These are phyloP conservation scores for Gigaspora rosea DNA, from an alignment of 192 early-diverging fungal species.

Conservation along the genomic window DNA sequence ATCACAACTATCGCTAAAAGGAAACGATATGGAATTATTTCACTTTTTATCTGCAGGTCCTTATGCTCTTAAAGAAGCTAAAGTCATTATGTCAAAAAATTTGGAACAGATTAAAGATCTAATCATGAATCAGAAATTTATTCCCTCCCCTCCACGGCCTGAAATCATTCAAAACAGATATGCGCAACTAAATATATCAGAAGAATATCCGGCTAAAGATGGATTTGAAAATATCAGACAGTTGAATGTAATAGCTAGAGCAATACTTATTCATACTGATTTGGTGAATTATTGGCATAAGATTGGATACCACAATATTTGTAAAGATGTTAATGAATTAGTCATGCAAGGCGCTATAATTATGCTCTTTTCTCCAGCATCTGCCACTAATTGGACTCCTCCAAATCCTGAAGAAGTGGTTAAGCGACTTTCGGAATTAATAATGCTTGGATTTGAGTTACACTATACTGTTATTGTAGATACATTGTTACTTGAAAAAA, in stretches of 20 bases:
- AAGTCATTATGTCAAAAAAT: not conserved
- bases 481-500: conserved; percentile 12
- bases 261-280: conserved; percentile 5
- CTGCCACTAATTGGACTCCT: not conserved
- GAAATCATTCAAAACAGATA: not conserved
- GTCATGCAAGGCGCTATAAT: conserved; percentile 17
- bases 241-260: conserved; percentile 11
- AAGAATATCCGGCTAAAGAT: not conserved
- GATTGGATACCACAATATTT: conserved; percentile 4
- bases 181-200: not conserved
- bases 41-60: not conserved
- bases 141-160: conserved; percentile 15
- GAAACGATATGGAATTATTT: conserved; percentile 28
- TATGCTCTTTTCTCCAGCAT: not conserved
- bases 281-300: not conserved
- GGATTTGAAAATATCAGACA: conserved; percentile 7
- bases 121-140: not conserved
- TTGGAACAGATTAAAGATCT: not conserved
- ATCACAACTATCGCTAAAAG: not conserved
- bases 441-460: conserved; percentile 4
- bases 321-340: conserved; percentile 21
- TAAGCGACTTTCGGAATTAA: not conserved
- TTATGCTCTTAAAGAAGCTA: not conserved
- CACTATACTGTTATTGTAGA: conserved; percentile 6
- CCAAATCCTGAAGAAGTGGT: not conserved